Base-by-base conservation (phyloP, 352 stramenopile species). In the Phytophthora sp. region DNA sequence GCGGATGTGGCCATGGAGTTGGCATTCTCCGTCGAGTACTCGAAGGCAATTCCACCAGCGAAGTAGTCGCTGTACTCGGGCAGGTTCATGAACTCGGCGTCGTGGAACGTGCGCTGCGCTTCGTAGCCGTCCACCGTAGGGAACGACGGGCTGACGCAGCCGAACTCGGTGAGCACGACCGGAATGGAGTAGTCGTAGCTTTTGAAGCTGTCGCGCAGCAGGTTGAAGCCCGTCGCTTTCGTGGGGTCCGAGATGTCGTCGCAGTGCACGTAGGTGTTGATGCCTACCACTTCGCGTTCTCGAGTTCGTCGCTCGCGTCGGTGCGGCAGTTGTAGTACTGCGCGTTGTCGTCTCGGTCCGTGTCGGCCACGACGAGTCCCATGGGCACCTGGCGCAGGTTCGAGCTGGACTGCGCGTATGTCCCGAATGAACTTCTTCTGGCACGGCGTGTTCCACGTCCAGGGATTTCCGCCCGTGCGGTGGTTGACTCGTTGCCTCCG, bases 371-470 rank as follows among this genome's bases (percentile, higher is more conserved):
- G 18, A 92, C 80, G 27, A 94, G 68, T 7, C 89, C 87, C 15
- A 97, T 76, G 1, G 89, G 86, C 23, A 96, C 77, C 45, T 85
- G 24, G 15, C 87, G 83, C 55, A 91, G 81, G 18, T 21, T 59
- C n/a, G 69, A 35, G 52, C 87, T 95, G 4, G 54, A 73, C 7
- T 66, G 42, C 69, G 39, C 88, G 74, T 85, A 97, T 97, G 70
- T 96, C 89, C 0, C 79, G 74, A 32, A 97, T 69, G 59, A 95
- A 95, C 62, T 94, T 97, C 59, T 96, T 97, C 52, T 95, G 86
- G 63, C 89, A 97, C 27, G 89, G 77, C 23, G 81, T 82, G 65
- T 95, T 94, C 61, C 62, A 77, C 27, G 80, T 66, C 48, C 74
- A 66, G 1, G 55, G 46, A 13, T 80, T 77, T 15, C 70, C 77